These are phyloP conservation scores for Pseudotsuga menziesii DNA, from an alignment of 75 land plant genomes.

Conservation along the genomic window DNA sequence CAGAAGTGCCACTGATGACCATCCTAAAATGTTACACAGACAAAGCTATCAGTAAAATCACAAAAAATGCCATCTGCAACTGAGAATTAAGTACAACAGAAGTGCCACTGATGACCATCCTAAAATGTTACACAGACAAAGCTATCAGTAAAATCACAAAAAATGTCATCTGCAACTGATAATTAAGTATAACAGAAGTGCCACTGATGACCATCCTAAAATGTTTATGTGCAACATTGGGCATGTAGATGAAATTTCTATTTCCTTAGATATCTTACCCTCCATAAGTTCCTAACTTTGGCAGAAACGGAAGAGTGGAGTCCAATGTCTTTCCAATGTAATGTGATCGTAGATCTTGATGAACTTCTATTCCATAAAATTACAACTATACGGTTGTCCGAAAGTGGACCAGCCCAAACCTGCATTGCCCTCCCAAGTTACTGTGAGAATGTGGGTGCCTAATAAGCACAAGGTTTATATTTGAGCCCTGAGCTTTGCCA, in stretches of 20 bases:
- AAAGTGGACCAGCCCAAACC: constrained; percentile 96
- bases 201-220: no score
- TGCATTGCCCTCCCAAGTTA: constrained; percentile 17
- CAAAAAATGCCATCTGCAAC: no score
- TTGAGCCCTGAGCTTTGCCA: no score
- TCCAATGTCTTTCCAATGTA: constrained; percentile 58
- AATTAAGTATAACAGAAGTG: no score
- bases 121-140: no score
- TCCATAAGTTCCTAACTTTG: constrained; percentile 75
- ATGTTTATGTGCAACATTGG: not conserved
- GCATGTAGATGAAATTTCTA: not conserved
- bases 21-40: no score
- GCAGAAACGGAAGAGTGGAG: constrained; percentile 35
- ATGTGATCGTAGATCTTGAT: constrained; percentile 37
- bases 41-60: no score
- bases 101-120: no score
- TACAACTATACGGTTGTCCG: constrained; percentile 57
- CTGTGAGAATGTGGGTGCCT: no score
- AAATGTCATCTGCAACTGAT: not conserved
- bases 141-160: not conserved
- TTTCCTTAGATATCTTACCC: constrained; percentile 34
- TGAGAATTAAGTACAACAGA: no score
- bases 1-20: no score
- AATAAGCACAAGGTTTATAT: no score
- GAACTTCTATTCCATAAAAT: constrained; percentile 77